Evolutionary conservation across 2,329 filamentous ascomycete species (phyloP).

Genomic region (Huntiella bhutanensis): DNA sequence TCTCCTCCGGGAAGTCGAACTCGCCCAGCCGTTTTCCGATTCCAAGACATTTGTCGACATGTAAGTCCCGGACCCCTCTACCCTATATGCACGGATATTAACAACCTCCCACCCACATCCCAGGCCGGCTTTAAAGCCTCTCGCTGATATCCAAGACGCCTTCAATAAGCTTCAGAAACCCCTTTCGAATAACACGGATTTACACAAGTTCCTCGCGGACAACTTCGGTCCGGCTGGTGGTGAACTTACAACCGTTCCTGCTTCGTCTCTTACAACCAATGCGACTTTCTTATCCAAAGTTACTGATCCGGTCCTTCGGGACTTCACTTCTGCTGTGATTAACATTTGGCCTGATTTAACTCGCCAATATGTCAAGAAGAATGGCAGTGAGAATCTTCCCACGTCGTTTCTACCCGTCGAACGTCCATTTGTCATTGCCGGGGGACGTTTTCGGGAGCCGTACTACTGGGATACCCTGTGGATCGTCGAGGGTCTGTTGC

Average conservation of each 20-base stretch:
- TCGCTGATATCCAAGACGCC: slow-evolving; percentile 41
- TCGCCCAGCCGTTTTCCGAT: slow-evolving; percentile 44
- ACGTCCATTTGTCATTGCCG: slow-evolving; percentile 50
- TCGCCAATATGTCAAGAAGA: slow-evolving; percentile 33
- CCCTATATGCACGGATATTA: slow-evolving; percentile 1
- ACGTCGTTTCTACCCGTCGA: slow-evolving; percentile 48
- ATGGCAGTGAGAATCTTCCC: slow-evolving; percentile 38
- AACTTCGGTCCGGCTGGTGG: slow-evolving; percentile 46
- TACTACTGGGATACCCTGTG: slow-evolving; percentile 58
- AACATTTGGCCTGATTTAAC: slow-evolving; percentile 52
- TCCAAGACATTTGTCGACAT: slow-evolving; percentile 57
- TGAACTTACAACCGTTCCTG: slow-evolving; percentile 37
- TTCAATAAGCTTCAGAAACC: slow-evolving; percentile 41
- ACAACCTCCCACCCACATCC: slow-evolving; percentile 9
- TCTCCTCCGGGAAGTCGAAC: slow-evolving; percentile 40
- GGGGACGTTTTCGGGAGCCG: slow-evolving; percentile 50
- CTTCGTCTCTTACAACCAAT: slow-evolving; percentile 32
- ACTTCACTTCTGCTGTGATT: slow-evolving; percentile 46
- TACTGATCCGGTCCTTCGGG: slow-evolving; percentile 35
- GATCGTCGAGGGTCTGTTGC: slow-evolving; percentile 46
- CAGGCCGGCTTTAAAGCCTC: slow-evolving; percentile 39
- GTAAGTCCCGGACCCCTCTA: slow-evolving; percentile 20
- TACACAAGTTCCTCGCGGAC: slow-evolving; percentile 40
- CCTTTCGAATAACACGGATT: slow-evolving; percentile 41
- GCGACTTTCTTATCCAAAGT: slow-evolving; percentile 38